Evolutionary conservation across 139 green algal species (phyloP).

Genomic region (Haematococcus sp.): DNA sequence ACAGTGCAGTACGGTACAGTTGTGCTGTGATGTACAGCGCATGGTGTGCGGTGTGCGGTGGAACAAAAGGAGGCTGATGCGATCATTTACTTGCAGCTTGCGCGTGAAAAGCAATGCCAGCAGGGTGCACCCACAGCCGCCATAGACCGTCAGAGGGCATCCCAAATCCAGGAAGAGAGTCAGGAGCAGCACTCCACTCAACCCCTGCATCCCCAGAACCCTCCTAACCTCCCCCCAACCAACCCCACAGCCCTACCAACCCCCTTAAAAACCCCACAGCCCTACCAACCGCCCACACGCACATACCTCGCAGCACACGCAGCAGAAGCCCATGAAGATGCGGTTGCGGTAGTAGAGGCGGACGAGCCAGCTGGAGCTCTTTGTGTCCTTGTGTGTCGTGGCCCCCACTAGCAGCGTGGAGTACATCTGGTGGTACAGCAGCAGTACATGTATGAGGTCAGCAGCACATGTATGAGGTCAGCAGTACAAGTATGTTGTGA

Average conservation of each 20-base stretch:
- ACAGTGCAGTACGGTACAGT: constrained; percentile 18
- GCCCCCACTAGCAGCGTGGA: constrained; percentile 61
- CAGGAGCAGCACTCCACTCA: background rate
- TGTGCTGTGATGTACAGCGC: no score
- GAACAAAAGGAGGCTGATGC: no score
- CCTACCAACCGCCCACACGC: constrained; percentile 17
- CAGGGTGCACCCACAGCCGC: no score
- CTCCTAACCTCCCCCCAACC: no score
- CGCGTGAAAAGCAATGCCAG: no score
- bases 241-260: background rate
- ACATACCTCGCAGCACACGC: constrained; percentile 82
- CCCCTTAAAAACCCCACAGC: constrained; percentile 8
- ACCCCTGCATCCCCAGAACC: background rate
- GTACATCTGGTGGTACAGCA: constrained; percentile 70
- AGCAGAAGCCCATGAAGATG: constrained; percentile 97
- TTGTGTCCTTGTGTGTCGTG: constrained; percentile 69
- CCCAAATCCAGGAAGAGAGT: no score
- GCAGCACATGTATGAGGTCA: no score
- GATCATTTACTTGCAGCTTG: no score
- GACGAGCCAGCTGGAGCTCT: constrained; percentile 61
- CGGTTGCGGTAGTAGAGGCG: constrained; percentile 86
- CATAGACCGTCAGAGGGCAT: constrained; percentile 16
- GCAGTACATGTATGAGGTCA: constrained; percentile 36
- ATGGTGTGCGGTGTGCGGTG: no score
- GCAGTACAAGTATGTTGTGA: no score